Conservation (phyloP, 2,329 filamentous ascomycete genomes). For the Tolypocladium capitatum region DNA sequence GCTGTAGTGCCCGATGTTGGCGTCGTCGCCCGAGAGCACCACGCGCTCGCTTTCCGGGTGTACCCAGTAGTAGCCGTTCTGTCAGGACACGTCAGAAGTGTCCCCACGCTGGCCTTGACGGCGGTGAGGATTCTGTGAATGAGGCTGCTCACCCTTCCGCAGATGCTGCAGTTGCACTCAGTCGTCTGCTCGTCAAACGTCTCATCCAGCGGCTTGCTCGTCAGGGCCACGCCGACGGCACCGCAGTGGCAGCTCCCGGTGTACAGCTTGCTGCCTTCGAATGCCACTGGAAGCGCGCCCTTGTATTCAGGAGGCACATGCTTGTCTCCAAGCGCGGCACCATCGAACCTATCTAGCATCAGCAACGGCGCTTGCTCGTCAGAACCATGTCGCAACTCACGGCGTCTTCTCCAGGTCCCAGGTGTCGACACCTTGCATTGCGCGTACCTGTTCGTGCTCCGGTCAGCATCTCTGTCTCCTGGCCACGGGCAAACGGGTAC, state of each 20-base stretch:
- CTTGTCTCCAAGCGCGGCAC: constrained; percentile 14
- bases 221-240: constrained; percentile 29
- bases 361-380: not conserved
- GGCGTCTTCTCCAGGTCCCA: constrained; percentile 21
- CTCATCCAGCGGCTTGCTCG: constrained; percentile 27
- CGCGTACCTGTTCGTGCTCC: constrained; percentile 18
- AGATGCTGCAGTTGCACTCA: constrained; percentile 40
- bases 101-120: not conserved
- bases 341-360: constrained; percentile 21
- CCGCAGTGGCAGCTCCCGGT: constrained; percentile 42
- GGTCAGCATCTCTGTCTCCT: not conserved
- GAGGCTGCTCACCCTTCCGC: constrained; percentile 22
- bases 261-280: constrained; percentile 27
- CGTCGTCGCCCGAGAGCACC: constrained; percentile 22
- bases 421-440: constrained; percentile 30
- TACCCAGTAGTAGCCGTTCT: constrained; percentile 32
- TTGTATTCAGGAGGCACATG: constrained; percentile 24
- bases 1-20: constrained; percentile 25
- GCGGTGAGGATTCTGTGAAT: not conserved
- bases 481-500: not conserved
- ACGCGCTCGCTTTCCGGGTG: constrained; percentile 27
- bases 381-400: constrained; percentile 15
- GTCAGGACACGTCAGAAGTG: not conserved
- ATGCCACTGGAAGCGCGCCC: constrained; percentile 25
- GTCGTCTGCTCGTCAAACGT: constrained; percentile 15